Conservation (phyloP, 129 eudicot species). For the Flaveria trinervia region DNA sequence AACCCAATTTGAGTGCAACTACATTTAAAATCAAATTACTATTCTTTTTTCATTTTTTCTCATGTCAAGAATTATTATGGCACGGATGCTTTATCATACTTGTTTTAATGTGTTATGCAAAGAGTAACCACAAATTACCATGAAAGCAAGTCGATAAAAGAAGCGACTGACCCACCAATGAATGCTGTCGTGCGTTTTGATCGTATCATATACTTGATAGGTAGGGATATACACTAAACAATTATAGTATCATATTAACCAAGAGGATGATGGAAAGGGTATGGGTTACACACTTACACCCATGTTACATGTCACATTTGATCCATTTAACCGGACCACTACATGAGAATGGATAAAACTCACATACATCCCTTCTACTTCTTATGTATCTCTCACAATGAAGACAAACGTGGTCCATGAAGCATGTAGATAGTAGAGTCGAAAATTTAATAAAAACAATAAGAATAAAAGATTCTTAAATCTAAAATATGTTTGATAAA, state of each 20-base stretch:
- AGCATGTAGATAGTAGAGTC: neutral
- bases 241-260: neutral
- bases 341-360: constrained; percentile 4
- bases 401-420: constrained; percentile 20
- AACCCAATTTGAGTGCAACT: no score
- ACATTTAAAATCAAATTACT: no score
- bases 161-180: no score
- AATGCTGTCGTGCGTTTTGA: no score
- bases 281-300: constrained; percentile 3
- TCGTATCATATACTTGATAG: neutral
- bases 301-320: constrained; percentile 19
- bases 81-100: no score
- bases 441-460: neutral
- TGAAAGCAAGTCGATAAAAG: no score
- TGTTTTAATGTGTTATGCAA: no score
- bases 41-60: no score
- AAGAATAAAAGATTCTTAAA: neutral
- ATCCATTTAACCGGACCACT: constrained; percentile 29
- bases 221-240: neutral
- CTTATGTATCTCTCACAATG: constrained; percentile 2
- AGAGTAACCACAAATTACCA: no score
- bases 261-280: neutral
- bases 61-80: no score
- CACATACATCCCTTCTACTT: constrained; percentile 21
- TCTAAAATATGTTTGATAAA: neutral